phyloP scores from a whole-genome alignment of 371 early-diverging fungal species.

The Apophysomyces ossiformis region DNA sequence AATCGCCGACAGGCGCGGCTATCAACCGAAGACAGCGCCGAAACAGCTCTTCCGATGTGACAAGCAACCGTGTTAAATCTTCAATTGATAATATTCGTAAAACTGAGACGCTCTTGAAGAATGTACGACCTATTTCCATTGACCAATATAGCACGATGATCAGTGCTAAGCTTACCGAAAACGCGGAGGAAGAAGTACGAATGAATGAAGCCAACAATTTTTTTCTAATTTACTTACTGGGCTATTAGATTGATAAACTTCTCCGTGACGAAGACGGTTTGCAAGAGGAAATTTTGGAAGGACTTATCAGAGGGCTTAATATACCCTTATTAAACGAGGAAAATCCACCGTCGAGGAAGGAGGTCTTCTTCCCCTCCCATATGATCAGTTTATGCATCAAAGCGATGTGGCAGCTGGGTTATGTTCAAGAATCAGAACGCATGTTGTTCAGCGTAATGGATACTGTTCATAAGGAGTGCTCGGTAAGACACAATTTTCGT shows the following conservation, averaged over 20 bases:
- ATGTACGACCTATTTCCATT: constrained; percentile 52
- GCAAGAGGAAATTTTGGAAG: constrained; percentile 87
- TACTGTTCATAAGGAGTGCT: constrained; percentile 75
- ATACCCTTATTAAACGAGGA: constrained; percentile 89
- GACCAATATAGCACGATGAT: constrained; percentile 39
- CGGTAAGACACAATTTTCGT: constrained; percentile 36
- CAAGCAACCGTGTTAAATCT: constrained; percentile 26
- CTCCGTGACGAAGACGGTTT: constrained; percentile 76
- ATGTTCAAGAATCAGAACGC: constrained; percentile 79
- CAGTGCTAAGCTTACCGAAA: constrained; percentile 26
- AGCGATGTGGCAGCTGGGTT: constrained; percentile 85
- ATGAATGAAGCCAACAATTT: neutral
- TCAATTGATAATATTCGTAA: constrained; percentile 37
- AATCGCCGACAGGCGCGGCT: constrained; percentile 22
- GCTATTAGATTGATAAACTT: constrained; percentile 43
- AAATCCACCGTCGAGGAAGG: constrained; percentile 79
- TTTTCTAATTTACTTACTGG: neutral
- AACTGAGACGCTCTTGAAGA: constrained; percentile 29
- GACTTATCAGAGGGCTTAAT: constrained; percentile 84
- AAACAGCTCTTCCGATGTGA: constrained; percentile 35
- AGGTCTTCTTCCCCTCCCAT: constrained; percentile 93
- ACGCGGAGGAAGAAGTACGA: constrained; percentile 25
- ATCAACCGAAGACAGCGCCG: constrained; percentile 32
- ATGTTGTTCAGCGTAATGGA: constrained; percentile 86
- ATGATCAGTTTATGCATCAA: constrained; percentile 82